A percentile compares a stretch with the other conserved stretches of the same genome.
phyloP scores from a whole-genome alignment of 345 rosid species.

The Populus alba region DNA sequence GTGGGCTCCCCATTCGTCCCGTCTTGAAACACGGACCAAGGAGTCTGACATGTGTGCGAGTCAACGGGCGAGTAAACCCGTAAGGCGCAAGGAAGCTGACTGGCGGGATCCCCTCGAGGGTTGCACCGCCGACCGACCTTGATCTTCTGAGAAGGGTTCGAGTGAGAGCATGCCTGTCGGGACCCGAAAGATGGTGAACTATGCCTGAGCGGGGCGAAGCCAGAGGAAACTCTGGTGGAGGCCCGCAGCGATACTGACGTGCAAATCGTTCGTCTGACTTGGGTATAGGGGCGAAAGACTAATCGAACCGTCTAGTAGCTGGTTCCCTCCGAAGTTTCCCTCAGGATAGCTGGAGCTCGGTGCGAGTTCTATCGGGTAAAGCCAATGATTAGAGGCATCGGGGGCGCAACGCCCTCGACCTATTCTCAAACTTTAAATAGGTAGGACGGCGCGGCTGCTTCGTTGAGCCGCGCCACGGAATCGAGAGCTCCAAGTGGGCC shows the following conservation, averaged over 20 bases:
- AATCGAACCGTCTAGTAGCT: slow-evolving; percentile 37
- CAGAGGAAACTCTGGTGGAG: slow-evolving; percentile 3
- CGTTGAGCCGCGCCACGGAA: too few species aligned
- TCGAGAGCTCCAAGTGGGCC: too few species aligned
- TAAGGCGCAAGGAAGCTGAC: too few species aligned
- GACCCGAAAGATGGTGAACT: not conserved
- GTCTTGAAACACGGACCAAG: slow-evolving; percentile 65
- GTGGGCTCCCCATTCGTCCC: slow-evolving; percentile 47
- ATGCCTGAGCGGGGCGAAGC: not conserved
- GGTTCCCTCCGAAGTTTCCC: slow-evolving; percentile 42
- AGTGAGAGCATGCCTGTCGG: too few species aligned
- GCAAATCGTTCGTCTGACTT: not conserved
- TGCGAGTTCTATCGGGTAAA: slow-evolving; percentile 15
- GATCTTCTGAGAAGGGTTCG: too few species aligned
- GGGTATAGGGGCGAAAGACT: slow-evolving; percentile 36
- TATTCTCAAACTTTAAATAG: too few species aligned
- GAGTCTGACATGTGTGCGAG: slow-evolving; percentile 49
- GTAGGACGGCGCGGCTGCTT: too few species aligned
- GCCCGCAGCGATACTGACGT: slow-evolving; percentile 1
- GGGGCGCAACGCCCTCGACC: too few species aligned
- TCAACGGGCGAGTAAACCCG: slow-evolving; percentile 42
- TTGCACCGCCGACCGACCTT: too few species aligned
- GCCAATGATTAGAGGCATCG: too few species aligned
- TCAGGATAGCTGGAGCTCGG: slow-evolving; percentile 31
- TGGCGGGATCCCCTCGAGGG: too few species aligned